Evolutionary conservation across 192 early-diverging fungal genomes (phyloP), one percentile per base, ranked within the genome.

Genomic region (Phycomyces nitens): DNA sequence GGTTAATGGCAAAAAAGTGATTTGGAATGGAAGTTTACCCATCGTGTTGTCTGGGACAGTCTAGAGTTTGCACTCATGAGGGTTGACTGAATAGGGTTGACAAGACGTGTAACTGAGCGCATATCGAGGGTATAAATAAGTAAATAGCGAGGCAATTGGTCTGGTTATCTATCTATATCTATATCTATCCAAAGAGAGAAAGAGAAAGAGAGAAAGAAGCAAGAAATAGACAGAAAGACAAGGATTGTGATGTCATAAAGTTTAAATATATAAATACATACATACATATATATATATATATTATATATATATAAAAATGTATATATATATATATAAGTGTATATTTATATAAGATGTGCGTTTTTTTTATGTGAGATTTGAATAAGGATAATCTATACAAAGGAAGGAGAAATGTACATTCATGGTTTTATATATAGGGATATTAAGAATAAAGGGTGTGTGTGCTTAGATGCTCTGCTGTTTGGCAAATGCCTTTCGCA

Each of bases 141-240:
- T n/a, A n/a, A n/a, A n/a, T n/a, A n/a, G n/a, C n/a, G n/a, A n/a
- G n/a, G n/a, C n/a, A n/a, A n/a, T n/a, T n/a, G n/a, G n/a, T 34
- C 29, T 34, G 7, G 29, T 34, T 34, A 34, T 34, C 29, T 34
- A 34, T 34, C 29, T 5, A 34, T 34, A 5, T 34, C 2, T 34
- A 2, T 34, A 34, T 34, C 29, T 5, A 34, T 34, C 29, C 7
- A 34, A 34, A 34, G 29, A 34, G 7, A 34, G 29, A 34, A 2
- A 34, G n/a, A 43, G n/a, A 24, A 24, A 22, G 9, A 56, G 18
- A 56, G 26, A 38, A 58, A 21, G 40, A 58, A 58, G 38, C 34
- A 58, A 58, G 40, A 34, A 42, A 57, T 6, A 57, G 39, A 40
- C 29, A 21, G 11, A 47, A 47, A 47, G 12, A 47, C 1, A 47